These are phyloP conservation scores for Aphanomyces astaci DNA, from an alignment of 352 stramenopile genomes.

Conservation along the genomic window DNA sequence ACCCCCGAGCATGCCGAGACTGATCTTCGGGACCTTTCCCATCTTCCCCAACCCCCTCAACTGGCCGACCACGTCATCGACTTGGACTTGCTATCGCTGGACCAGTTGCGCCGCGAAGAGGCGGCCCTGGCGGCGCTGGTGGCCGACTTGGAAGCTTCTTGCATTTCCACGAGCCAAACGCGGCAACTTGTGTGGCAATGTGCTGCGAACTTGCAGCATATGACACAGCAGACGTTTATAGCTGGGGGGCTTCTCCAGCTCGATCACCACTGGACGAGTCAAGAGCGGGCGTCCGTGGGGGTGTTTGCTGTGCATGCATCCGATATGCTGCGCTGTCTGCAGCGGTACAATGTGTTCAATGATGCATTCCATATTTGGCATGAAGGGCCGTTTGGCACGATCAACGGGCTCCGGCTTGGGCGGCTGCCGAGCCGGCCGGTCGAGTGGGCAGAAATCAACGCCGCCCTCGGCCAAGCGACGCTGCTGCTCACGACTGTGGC, in stretches of 20 bases:
- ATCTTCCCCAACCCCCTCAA: neutral
- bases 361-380: constrained; percentile 90
- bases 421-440: constrained; percentile 71
- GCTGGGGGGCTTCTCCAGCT: constrained; percentile 75
- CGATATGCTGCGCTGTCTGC: constrained; percentile 65
- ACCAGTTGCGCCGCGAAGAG: constrained; percentile 55
- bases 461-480: constrained; percentile 74
- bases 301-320: constrained; percentile 75
- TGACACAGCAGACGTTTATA: constrained; percentile 61
- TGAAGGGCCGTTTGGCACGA: constrained; percentile 81
- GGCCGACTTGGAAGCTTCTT: constrained; percentile 50
- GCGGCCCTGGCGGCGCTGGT: constrained; percentile 42
- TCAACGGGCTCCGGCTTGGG: constrained; percentile 81
- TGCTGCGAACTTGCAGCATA: constrained; percentile 55
- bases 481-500: constrained; percentile 78
- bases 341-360: constrained; percentile 85
- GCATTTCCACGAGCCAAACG: constrained; percentile 41
- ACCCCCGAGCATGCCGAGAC: neutral
- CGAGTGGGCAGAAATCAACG: constrained; percentile 88
- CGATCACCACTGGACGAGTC: constrained; percentile 53
- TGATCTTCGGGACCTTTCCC: too few relatives aligned
- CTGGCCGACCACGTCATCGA: constrained; percentile 36
- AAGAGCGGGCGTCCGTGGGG: constrained; percentile 65
- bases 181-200: constrained; percentile 66
- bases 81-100: constrained; percentile 35